These are phyloP conservation scores for Meira nashicola DNA, from an alignment of 1,284 basidiomycete species.

Conservation along the genomic window DNA sequence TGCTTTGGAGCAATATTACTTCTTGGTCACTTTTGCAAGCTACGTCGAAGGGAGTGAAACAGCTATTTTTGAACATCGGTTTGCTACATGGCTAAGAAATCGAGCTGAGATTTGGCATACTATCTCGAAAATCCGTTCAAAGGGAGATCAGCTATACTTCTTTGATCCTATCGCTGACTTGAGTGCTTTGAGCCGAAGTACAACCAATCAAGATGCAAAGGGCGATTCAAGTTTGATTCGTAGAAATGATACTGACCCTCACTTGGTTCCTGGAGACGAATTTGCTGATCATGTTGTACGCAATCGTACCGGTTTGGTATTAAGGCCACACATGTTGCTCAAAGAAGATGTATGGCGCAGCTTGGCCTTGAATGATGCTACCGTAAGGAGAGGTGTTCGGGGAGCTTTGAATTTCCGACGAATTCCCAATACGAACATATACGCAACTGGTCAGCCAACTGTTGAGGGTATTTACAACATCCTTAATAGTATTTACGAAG, in stretches of 20 bases:
- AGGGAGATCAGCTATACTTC: slow-evolving; percentile 44
- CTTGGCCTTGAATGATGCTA: slow-evolving; percentile 28
- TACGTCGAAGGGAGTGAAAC: slow-evolving; percentile 72
- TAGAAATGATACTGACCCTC: slow-evolving; percentile 10
- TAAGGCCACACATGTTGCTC: slow-evolving; percentile 46
- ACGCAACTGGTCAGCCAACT: slow-evolving; percentile 72
- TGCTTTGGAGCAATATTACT: slow-evolving; percentile 67
- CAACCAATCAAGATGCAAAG: slow-evolving; percentile 23
- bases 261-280: slow-evolving; percentile 46
- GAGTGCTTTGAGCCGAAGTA: slow-evolving; percentile 7
- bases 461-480: slow-evolving; percentile 83
- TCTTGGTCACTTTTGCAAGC: slow-evolving; percentile 87
- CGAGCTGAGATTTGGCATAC: slow-evolving; percentile 85
- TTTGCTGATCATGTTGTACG: slow-evolving; percentile 52
- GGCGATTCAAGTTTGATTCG: slow-evolving; percentile 8
- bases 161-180: slow-evolving; percentile 52
- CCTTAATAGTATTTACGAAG: slow-evolving; percentile 56
- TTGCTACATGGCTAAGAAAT: slow-evolving; percentile 78
- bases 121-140: slow-evolving; percentile 24
- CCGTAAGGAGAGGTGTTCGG: slow-evolving; percentile 54
- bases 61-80: slow-evolving; percentile 65
- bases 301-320: slow-evolving; percentile 46
- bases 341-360: slow-evolving; percentile 52
- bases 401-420: slow-evolving; percentile 93
- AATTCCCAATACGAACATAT: slow-evolving; percentile 72